Conservation (phyloP, 306 rosid genomes). For the Quercus gilva region DNA sequence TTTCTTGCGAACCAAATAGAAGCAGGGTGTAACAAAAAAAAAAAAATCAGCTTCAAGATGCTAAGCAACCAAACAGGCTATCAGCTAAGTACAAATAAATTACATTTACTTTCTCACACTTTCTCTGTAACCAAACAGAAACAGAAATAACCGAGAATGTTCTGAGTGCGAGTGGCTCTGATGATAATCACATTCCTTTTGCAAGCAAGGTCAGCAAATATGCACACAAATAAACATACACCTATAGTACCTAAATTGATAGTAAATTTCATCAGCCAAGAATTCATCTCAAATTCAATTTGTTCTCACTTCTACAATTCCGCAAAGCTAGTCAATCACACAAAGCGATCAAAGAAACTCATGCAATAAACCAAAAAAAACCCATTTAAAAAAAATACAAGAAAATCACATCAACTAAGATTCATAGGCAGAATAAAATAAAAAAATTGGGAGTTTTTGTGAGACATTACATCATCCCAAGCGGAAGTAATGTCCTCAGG, state of each 20-base stretch:
- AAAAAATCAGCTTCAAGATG: too few species aligned
- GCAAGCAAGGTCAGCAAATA: neutral
- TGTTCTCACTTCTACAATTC: neutral
- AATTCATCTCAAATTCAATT: neutral
- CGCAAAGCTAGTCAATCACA: too few species aligned
- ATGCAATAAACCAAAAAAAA: neutral
- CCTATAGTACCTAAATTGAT: neutral
- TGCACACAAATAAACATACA: neutral
- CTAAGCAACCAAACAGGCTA: too few species aligned
- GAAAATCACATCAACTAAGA: too few species aligned
- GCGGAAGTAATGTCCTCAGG: conserved; percentile 69
- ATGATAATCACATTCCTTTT: neutral
- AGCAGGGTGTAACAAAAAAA: too few species aligned
- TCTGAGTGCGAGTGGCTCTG: too few species aligned
- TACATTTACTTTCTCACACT: too few species aligned
- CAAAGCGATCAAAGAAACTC: neutral
- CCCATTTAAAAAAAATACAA: neutral
- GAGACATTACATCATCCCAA: conserved; percentile 83
- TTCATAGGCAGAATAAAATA: neutral
- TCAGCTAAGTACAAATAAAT: too few species aligned
- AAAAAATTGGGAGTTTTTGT: neutral
- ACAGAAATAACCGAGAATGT: too few species aligned
- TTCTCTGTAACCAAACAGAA: too few species aligned
- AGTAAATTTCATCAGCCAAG: neutral
- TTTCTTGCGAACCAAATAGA: too few species aligned